Evolutionary conservation across 179 eudicot species (phyloP), one percentile per base, ranked within the genome.

Genomic region (Heliamphora pulchella): DNA sequence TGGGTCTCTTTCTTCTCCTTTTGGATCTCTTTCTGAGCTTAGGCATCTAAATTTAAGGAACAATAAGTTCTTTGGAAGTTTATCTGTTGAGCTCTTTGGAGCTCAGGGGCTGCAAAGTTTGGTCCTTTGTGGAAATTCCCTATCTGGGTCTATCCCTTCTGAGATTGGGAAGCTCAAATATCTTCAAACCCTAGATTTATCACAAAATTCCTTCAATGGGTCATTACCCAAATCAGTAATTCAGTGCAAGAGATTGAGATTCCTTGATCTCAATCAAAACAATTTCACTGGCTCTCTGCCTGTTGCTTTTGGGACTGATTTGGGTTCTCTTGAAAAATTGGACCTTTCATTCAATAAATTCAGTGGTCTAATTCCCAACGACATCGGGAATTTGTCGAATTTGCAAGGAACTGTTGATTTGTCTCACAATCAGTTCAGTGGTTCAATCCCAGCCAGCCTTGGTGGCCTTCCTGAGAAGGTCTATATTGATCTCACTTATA

Each of bases 401-500:
- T 86, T 96, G 78, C 92, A 94, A 89, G 99, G 96, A 14, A 94
- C 98, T 87, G 87, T 87, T 83, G 94, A 96, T 89, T 86, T 96
- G 69, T 92, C 97, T n/a, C 96, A 91, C 86, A 96, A 96, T 80
- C 67, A 83, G 88, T 94, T 96, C 80, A 91, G 82, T 85, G 99
- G 99, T 71, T 85, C 87, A 31, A 91, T 96, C 74, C 99, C 99
- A 39, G 82, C 97, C 84, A 91, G 90, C 77, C 90, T 94, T 58
- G 99, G 99, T 22, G 89, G 92, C 58, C 92, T 96, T 82, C 99
- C 99, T 79, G 99, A 92, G 85, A 92, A 94, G 82, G 98, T 96
- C 48, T 94, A 94, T 71, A 92, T 96, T 81, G 99, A 96, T 88
- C 91, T 96, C 31, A 91, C 96, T 71, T 89, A 87, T 61, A 96